These are phyloP conservation scores for Fusarium citri DNA, from an alignment of 2,329 filamentous ascomycete genomes.

Conservation along the genomic window DNA sequence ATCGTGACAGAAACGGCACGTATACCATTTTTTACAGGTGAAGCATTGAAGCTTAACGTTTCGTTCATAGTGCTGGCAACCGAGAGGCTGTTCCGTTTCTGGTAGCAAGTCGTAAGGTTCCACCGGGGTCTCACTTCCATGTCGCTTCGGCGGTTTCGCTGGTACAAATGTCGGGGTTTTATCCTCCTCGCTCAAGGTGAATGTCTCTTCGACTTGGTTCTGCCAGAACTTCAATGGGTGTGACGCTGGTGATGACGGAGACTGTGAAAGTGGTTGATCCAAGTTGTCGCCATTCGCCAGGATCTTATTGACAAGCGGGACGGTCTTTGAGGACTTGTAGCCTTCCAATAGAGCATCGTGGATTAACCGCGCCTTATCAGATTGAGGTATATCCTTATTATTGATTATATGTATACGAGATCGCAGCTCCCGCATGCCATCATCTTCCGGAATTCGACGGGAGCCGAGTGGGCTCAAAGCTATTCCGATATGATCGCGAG, in stretches of 20 bases:
- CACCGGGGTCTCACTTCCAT: constrained; percentile 57
- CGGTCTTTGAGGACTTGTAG: constrained; percentile 60
- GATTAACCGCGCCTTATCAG: constrained; percentile 78
- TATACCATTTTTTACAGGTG: constrained; percentile 91
- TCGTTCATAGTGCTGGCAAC: constrained; percentile 92
- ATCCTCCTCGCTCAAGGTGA: constrained; percentile 69
- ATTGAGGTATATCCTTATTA: constrained; percentile 64
- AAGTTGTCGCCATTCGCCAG: constrained; percentile 30
- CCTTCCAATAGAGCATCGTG: constrained; percentile 77
- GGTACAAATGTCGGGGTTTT: constrained; percentile 75
- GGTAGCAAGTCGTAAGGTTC: constrained; percentile 32
- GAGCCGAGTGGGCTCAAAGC: constrained; percentile 47
- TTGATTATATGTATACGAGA: constrained; percentile 77
- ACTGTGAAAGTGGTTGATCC: constrained; percentile 54
- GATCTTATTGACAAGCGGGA: constrained; percentile 29
- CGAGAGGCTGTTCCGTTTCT: constrained; percentile 63
- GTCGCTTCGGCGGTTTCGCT: constrained; percentile 58
- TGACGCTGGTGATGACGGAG: constrained; percentile 55
- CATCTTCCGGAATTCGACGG: constrained; percentile 74
- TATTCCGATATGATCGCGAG: constrained; percentile 51
- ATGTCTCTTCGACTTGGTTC: constrained; percentile 59
- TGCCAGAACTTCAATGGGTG: constrained; percentile 71
- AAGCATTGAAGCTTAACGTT: constrained; percentile 97
- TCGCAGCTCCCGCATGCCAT: constrained; percentile 78
- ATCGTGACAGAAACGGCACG: constrained; percentile 95